Base-by-base conservation (phyloP, 257 asterid species). In the Capsicum chinense region DNA sequence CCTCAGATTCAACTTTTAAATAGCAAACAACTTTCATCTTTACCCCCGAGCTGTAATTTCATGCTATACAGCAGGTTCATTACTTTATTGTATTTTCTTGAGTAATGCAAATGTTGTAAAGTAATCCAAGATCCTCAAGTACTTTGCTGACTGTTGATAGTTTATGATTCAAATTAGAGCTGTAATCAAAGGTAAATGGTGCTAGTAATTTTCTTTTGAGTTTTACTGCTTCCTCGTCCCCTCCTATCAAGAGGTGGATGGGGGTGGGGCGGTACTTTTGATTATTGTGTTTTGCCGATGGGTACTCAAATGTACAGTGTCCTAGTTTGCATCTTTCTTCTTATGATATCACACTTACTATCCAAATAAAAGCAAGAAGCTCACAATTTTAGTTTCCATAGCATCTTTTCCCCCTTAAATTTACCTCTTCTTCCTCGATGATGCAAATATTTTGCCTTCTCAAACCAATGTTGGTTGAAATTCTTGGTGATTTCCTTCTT, bases 21-120 rank as follows among this genome's bases (percentile, higher is more conserved):
- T 52, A 21, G 26, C 63, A 76, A 76, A 14, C 21, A 21, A 74
- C 44, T 52, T 52, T 52, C 44, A 21, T 21, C 5, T 7, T 52
- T 74, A 12, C 39, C 7, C 63, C 48, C 47, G 13, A 13, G 44
- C 21, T 76, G 47, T 76, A 76, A 50, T 76, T 21, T 21, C 8
- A 26, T 21, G 63, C 13, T 76, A 21, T 1, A 14, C 21, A 13
- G 63, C 48, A 21, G 62, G 81, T 52, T 76, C 63, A 50, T 33
- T 52, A 26, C 33, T 21, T 19, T 76, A 76, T n/a, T 74, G 47
- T 74, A 74, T 74, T 76, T 76, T 76, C 47, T 76, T 21, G 81
- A 52, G 21, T 76, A 76, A 26, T 21, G 21, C 1, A 21, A 76
- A 12, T 76, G 62, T 26, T 76, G 81, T n/a, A 76, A 76, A 76